phyloP scores from a whole-genome alignment of 257 asterid genomes.

The Solanum lignicaule region DNA sequence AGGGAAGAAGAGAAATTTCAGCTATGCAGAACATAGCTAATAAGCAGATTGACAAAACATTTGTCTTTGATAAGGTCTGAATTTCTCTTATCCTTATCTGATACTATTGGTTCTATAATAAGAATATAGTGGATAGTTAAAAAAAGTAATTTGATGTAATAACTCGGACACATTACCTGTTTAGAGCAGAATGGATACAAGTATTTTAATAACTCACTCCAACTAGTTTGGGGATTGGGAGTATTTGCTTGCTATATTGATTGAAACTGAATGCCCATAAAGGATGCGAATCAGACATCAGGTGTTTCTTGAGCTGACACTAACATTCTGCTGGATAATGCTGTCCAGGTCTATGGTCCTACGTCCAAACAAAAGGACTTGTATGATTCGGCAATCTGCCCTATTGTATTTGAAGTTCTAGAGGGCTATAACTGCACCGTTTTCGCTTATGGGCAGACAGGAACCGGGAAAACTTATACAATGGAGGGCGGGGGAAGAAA shows the following conservation, averaged over 20 bases:
- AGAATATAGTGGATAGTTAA: background rate
- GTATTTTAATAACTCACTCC: background rate
- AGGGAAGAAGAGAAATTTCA: slow-evolving; percentile 74
- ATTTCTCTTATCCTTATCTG: background rate
- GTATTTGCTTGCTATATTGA: background rate
- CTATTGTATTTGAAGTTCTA: slow-evolving; percentile 84
- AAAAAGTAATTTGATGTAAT: background rate
- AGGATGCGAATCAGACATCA: background rate
- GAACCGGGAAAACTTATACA: slow-evolving; percentile 96
- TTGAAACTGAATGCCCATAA: background rate
- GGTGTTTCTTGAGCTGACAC: background rate
- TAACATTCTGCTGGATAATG: background rate
- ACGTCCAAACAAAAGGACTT: slow-evolving; percentile 86
- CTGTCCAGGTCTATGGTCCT: slow-evolving; percentile 83
- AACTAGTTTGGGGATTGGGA: background rate
- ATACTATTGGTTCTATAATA: background rate
- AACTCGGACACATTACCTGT: background rate
- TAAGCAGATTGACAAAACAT: slow-evolving; percentile 96
- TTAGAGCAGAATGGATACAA: background rate
- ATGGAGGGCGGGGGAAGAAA: slow-evolving; percentile 99
- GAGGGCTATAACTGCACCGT: slow-evolving; percentile 98
- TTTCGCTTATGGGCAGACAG: slow-evolving; percentile 99
- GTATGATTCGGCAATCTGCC: slow-evolving; percentile 77
- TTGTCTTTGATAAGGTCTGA: slow-evolving; percentile 78
- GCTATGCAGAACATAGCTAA: slow-evolving; percentile 96